Base-by-base conservation (phyloP, 805 yeast species). In the Candida dajiaensis region DNA sequence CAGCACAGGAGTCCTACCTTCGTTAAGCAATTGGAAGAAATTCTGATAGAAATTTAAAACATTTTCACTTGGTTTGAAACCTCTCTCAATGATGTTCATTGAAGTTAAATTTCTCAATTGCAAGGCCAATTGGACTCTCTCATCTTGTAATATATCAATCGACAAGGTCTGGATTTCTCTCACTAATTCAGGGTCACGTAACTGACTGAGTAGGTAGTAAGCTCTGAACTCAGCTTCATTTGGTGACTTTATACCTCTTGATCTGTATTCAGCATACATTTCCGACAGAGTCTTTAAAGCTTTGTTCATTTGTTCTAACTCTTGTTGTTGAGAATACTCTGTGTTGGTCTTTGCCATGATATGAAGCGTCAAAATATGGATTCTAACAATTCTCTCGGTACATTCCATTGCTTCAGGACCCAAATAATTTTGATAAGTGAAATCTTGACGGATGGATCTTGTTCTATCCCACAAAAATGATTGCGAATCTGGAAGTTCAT, bases 381-480 rank as follows among this genome's bases (percentile, higher is more conserved):
- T 84, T 45, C 99, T 71, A 6, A 89, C 96, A 54, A 94, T 94
- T 44, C 83, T 71, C 64, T 94, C 99, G 58, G 88, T 87, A 64
- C 98, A 94, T 54, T 85, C 92, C 10, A 92, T 78, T 2, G 97
- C 95, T 62, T 94, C 98, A 2, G 90, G 86, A 0, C 98, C 99
- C 38, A 82, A 83, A 57, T 82, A 92, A 62, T 92, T 92, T 61
- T 94, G 99, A 59, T 87, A 90, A 0, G 97, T 90, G 65, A 94
- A 94, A 64, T 94, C 99, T 64, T 94, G 98, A 60, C 99, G 76
- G 39, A 94, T 90, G 0, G 97, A 89, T 54, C 99, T 76, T 19
- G 97, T 94, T 65, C 99, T 76, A 65, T 94, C 98, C 99, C 99
- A 95, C 9, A 94, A 66, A 55, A 94, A 92, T 0, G 96, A 78